Base-by-base conservation (phyloP, 257 asterid species). In the Ocimum tenuiflorum region DNA sequence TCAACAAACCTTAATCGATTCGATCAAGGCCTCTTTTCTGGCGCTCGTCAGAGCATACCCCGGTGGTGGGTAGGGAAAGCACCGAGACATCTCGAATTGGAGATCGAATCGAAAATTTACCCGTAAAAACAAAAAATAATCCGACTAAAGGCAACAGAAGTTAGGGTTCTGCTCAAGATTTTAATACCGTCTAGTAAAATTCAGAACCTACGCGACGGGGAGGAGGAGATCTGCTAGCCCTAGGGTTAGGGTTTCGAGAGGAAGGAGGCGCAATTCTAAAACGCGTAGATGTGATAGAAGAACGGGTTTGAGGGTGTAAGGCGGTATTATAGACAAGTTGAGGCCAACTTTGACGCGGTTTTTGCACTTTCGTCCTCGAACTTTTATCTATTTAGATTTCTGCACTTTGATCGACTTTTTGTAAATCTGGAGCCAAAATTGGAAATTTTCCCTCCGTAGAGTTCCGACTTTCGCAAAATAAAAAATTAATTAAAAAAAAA, bases 1-100 rank as follows among this genome's bases (percentile, higher is more conserved):
- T 73, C 79, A 81, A 87, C 97, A 79, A 87, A 90, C 95, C 97
- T 87, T 87, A 90, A 87, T 87, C 92, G 88, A 87, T 76, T 85
- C 95, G 90, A 90, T 90, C 97, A 90, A 90, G 87, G 94, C 87
- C 61, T 79, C 90, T 4, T 82, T 75, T 72, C 75, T 65, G 78
- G 82, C 78, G 71, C 73, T 72, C 76, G 75, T 77, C 81, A 75
- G 70, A 63, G 87, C 49, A 78, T 81, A 90, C 75, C 91, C 97
- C 51, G 95, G 91, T 60, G 95, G 95, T 46, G 97, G 95, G 81
- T 81, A 90, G 56, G 91, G 91, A 78, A 82, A 90, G 80, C 97
- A 90, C 84, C 97, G 85, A 73, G 96, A 88, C 96, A 88, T 86
- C 13, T 81, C 79, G n/a, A 38, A 38, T 82, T 46, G 45, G 77